Evolutionary conservation across 768 basidiomycete genomes (phyloP).

Genomic region (Artomyces pyxidatus): DNA sequence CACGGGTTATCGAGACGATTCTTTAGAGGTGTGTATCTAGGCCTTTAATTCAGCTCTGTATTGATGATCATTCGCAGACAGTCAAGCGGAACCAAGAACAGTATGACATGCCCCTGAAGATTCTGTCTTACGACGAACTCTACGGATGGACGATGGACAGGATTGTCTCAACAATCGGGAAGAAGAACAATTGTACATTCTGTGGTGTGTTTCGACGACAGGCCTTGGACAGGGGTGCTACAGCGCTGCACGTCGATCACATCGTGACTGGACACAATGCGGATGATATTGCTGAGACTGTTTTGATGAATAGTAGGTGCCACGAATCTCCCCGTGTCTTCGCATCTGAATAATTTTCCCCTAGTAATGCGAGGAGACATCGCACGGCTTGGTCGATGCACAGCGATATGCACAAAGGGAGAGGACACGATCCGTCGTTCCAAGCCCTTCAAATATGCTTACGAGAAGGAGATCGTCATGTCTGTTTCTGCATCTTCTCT

Average conservation of each 20-base stretch:
- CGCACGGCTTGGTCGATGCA: slow-evolving; percentile 88
- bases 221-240: slow-evolving; percentile 91
- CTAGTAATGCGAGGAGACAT: slow-evolving; percentile 97
- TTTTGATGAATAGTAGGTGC: slow-evolving; percentile 92
- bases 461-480: slow-evolving; percentile 99
- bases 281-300: slow-evolving; percentile 98
- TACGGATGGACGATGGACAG: slow-evolving; percentile 99
- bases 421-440: slow-evolving; percentile 95
- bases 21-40: slow-evolving; percentile 60
- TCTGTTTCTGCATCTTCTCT: slow-evolving; percentile 26
- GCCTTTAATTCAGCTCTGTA: neutral
- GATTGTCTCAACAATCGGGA: slow-evolving; percentile 89
- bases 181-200: slow-evolving; percentile 98
- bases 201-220: slow-evolving; percentile 97
- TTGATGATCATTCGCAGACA: slow-evolving; percentile 45
- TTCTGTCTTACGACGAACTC: slow-evolving; percentile 90
- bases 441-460: slow-evolving; percentile 99
- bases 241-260: slow-evolving; percentile 84
- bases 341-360: neutral
- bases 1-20: slow-evolving; percentile 96
- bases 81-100: slow-evolving; percentile 96
- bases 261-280: slow-evolving; percentile 99
- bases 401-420: slow-evolving; percentile 88
- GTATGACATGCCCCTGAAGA: slow-evolving; percentile 92
- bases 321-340: neutral